Conservation (phyloP, 73 alveolate species). For the Tetrahymena elliotti region DNA sequence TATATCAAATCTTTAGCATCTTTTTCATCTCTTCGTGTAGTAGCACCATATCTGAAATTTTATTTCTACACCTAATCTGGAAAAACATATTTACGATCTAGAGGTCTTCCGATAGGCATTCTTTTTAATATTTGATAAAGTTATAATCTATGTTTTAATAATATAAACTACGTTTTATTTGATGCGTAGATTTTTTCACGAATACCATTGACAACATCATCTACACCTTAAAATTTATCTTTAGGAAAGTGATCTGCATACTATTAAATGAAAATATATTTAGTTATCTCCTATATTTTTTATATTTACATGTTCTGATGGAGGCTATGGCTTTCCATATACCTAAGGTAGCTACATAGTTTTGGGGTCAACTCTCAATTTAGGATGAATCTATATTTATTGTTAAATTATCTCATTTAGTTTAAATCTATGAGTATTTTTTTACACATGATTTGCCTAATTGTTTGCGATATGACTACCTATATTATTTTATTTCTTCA, state of each 20-base stretch:
- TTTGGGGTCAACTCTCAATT: background rate
- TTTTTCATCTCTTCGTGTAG: background rate
- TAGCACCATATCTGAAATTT: background rate
- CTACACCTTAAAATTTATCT: background rate
- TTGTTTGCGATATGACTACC: background rate
- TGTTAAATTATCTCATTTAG: background rate
- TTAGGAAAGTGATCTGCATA: background rate
- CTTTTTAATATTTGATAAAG: background rate
- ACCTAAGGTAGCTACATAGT: background rate
- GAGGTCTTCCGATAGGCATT: background rate
- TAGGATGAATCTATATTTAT: background rate
- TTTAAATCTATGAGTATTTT: background rate
- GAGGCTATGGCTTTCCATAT: background rate
- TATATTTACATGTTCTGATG: background rate
- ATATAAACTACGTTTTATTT: background rate
- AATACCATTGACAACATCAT: background rate
- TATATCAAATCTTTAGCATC: background rate
- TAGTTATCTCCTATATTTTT: background rate
- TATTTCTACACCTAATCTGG: background rate
- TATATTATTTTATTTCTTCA: background rate
- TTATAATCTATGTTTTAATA: background rate
- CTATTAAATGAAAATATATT: background rate
- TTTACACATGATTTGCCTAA: background rate
- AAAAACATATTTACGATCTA: background rate
- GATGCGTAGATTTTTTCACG: background rate